Percentiles rank a stretch among this genome's conserved stretches.
Conservation (phyloP, 2,329 filamentous ascomycete species). For the Cladosporium halotolerans region DNA sequence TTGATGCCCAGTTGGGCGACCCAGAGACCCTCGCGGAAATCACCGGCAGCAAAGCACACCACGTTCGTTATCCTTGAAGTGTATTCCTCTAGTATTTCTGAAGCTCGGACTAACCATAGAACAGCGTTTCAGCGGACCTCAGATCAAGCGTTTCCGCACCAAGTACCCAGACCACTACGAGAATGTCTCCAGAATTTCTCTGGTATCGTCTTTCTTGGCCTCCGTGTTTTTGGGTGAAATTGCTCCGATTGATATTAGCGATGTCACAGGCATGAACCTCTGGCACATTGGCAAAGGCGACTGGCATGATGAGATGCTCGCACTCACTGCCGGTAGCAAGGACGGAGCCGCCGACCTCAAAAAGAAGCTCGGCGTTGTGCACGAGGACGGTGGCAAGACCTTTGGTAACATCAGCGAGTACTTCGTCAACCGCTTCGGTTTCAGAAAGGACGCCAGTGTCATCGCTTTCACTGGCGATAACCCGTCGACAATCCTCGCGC, state of each 20-base stretch:
- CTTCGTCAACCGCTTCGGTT: conserved; percentile 72
- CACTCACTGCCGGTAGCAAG: conserved; percentile 56
- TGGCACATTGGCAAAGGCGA: conserved; percentile 75
- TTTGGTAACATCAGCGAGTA: conserved; percentile 72
- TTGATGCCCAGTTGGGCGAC: conserved; percentile 66
- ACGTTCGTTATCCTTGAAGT: conserved; percentile 52
- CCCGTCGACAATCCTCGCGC: conserved; percentile 84
- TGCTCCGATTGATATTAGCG: conserved; percentile 86
- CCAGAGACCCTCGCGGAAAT: conserved; percentile 64
- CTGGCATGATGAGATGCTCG: conserved; percentile 71
- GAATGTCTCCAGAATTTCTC: conserved; percentile 75
- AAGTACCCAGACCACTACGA: conserved; percentile 76
- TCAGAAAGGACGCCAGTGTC: conserved; percentile 67
- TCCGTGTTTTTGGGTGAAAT: conserved; percentile 80
- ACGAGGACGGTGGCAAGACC: conserved; percentile 70
- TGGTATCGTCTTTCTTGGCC: conserved; percentile 92
- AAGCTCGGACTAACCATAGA: conserved; percentile 7
- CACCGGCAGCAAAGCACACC: conserved; percentile 90
- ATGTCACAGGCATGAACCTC: conserved; percentile 94
- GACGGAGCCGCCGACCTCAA: conserved; percentile 60
- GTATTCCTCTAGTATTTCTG: background rate
- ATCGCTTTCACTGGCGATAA: conserved; percentile 93
- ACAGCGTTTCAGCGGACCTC: conserved; percentile 91
- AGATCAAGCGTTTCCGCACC: conserved; percentile 81
- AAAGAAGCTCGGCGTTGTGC: conserved; percentile 72